Percentiles rank a stretch among this genome's conserved stretches.
Conservation (phyloP, 805 yeast species). For the Yarrowia keelungensis region DNA sequence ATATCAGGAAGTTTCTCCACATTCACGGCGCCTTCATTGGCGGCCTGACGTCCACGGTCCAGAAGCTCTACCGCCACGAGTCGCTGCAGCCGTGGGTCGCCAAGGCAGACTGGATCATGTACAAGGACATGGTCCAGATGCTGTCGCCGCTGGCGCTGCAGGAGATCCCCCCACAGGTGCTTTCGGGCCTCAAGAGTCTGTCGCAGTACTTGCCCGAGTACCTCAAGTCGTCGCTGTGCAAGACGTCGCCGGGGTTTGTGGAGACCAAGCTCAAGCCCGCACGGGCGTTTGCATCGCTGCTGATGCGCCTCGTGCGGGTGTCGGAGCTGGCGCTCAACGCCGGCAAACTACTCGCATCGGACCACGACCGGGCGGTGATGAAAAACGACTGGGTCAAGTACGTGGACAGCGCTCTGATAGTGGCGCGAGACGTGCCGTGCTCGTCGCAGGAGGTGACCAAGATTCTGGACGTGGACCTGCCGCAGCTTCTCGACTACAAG, state of each 20-base stretch:
- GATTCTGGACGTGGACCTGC: conserved; percentile 47
- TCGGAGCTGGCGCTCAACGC: conserved; percentile 62
- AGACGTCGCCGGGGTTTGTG: conserved; percentile 60
- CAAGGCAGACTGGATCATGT: conserved; percentile 70
- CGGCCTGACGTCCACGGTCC: conserved; percentile 68
- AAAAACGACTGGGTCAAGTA: conserved; percentile 61
- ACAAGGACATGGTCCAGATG: conserved; percentile 61
- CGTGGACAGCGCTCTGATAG: conserved; percentile 57
- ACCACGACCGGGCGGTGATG: conserved; percentile 59
- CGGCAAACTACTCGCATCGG: conserved; percentile 55
- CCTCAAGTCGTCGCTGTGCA: conserved; percentile 41
- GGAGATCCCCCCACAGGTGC: conserved; percentile 62
- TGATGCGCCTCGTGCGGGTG: conserved; percentile 62
- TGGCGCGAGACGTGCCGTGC: conserved; percentile 61
- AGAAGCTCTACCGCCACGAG: conserved; percentile 61
- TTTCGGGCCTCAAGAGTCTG: conserved; percentile 62
- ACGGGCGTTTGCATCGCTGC: conserved; percentile 59
- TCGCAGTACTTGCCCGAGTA: conserved; percentile 58
- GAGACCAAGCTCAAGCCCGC: conserved; percentile 63
- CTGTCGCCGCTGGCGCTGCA: conserved; percentile 68
- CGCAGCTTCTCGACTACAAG: conserved; percentile 44
- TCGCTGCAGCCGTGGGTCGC: conserved; percentile 66
- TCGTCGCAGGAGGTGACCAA: conserved; percentile 44
- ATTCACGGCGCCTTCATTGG: conserved; percentile 60
- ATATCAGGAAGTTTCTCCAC: conserved; percentile 64